These are phyloP conservation scores for Lithohypha guttulata DNA, from an alignment of 2,329 filamentous ascomycete genomes.

Conservation along the genomic window DNA sequence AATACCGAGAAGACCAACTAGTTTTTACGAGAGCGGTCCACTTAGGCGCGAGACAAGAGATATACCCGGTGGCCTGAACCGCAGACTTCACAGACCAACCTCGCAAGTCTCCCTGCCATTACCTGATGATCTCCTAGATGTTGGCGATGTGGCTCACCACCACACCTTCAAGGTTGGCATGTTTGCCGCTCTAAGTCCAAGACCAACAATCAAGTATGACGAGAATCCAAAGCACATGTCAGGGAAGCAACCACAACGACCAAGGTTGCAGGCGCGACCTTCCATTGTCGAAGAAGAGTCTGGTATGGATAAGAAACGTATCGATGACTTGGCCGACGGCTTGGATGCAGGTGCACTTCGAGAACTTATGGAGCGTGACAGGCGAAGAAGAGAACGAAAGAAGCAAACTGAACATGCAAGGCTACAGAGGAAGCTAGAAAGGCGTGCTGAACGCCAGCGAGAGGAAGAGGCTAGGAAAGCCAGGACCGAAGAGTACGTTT, in stretches of 20 bases:
- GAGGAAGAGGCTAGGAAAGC: constrained; percentile 31
- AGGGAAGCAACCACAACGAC: constrained; percentile 27
- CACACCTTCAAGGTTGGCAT: constrained; percentile 70
- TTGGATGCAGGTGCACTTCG: constrained; percentile 74
- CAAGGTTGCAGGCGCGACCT: constrained; percentile 23
- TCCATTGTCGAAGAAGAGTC: constrained; percentile 51
- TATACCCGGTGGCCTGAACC: constrained; percentile 45
- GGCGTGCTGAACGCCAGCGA: constrained; percentile 44
- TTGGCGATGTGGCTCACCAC: constrained; percentile 60
- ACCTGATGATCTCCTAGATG: constrained; percentile 61
- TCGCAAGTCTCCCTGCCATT: constrained; percentile 68
- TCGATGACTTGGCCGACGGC: constrained; percentile 66
- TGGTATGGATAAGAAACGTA: constrained; percentile 49
- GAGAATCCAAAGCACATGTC: constrained; percentile 50
- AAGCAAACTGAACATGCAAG: constrained; percentile 57
- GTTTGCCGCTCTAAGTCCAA: constrained; percentile 70
- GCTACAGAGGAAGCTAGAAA: constrained; percentile 38
- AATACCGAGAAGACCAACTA: constrained; percentile 53
- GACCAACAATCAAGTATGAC: constrained; percentile 70
- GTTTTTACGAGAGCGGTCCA: constrained; percentile 45
- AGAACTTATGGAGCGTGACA: constrained; percentile 82
- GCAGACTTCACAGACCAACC: constrained; percentile 49
- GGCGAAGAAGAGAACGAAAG: constrained; percentile 67
- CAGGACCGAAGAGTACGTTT: constrained; percentile 11
- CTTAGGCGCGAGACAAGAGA: constrained; percentile 56